These are phyloP conservation scores for Jacaranda copaia DNA, from an alignment of 257 asterid genomes.

Conservation along the genomic window DNA sequence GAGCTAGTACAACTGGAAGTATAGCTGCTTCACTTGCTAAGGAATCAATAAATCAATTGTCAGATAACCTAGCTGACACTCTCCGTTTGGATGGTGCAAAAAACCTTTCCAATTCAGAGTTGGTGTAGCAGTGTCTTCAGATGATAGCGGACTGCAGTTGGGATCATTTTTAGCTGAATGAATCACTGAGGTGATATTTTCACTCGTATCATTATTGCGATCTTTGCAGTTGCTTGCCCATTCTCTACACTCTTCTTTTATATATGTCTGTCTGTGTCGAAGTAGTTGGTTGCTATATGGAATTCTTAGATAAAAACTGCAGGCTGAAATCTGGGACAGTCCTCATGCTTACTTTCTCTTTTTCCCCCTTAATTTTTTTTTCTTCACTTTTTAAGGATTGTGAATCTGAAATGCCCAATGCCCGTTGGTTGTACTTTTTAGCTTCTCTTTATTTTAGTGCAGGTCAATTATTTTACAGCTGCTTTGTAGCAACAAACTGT, in stretches of 20 bases:
- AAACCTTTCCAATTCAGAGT: conserved; percentile 55
- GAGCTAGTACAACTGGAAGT: conserved; percentile 52
- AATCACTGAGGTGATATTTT: conserved; percentile 57
- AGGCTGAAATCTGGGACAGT: conserved; percentile 39
- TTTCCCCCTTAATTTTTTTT: conserved; percentile 8
- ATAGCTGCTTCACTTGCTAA: conserved; percentile 48
- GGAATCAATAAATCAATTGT: conserved; percentile 76
- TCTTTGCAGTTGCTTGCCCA: conserved; percentile 31
- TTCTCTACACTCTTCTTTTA: conserved; percentile 19
- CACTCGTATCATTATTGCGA: conserved; percentile 46
- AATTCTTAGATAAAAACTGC: conserved; percentile 39
- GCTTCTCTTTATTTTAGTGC: conserved; percentile 40
- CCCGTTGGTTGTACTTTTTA: conserved; percentile 42
- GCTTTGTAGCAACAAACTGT: conserved; percentile 49
- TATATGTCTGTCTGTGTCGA: conserved; percentile 36
- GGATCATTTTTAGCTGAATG: conserved; percentile 41
- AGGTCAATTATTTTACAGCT: conserved; percentile 52
- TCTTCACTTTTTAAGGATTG: conserved; percentile 42
- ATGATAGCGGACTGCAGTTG: conserved; percentile 40
- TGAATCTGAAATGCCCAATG: conserved; percentile 41
- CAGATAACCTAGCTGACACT: conserved; percentile 70
- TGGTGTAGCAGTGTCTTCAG: conserved; percentile 44
- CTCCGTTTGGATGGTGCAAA: conserved; percentile 73
- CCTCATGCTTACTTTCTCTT: conserved; percentile 22
- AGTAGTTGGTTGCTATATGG: conserved; percentile 51